phyloP scores from a whole-genome alignment of 2,329 filamentous ascomycete species.

The Curvularia sp. region DNA sequence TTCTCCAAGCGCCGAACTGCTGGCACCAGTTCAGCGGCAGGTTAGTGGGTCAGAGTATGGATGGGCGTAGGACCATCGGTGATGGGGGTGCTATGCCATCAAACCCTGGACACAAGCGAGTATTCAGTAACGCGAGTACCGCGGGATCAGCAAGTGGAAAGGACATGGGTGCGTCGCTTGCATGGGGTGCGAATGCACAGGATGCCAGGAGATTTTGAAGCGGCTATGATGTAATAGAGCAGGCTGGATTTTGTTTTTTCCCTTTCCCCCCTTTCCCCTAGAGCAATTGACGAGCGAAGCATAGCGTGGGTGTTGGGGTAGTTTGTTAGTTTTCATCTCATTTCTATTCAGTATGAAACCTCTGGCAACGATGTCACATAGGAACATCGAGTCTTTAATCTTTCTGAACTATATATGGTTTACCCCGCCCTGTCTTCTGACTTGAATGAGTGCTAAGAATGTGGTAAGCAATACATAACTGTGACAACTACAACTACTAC shows the following conservation, averaged over 20 bases:
- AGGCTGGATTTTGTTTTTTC: not conserved
- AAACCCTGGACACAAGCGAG: constrained; percentile 24
- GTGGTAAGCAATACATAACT: no score
- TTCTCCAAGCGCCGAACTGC: constrained; percentile 75
- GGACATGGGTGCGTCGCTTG: constrained; percentile 10
- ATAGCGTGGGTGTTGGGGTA: constrained; percentile 4
- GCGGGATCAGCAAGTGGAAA: constrained; percentile 3
- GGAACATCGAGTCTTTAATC: not conserved
- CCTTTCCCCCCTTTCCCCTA: not conserved
- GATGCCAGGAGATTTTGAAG: not conserved
- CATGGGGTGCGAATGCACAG: not conserved
- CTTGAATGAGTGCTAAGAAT: not conserved
- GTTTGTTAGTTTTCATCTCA: not conserved
- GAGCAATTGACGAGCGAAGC: not conserved
- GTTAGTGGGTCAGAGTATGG: constrained; percentile 28
- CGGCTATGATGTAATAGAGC: not conserved
- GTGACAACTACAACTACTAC: no score
- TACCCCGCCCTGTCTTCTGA: not conserved
- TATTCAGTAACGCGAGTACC: constrained; percentile 20
- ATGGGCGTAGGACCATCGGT: constrained; percentile 22
- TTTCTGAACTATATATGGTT: not conserved
- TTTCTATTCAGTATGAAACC: not conserved
- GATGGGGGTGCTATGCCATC: constrained; percentile 13
- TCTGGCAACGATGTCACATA: not conserved
- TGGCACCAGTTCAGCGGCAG: constrained; percentile 70